Conservation (phyloP, 768 basidiomycete species). For the Trametes cingulata region DNA sequence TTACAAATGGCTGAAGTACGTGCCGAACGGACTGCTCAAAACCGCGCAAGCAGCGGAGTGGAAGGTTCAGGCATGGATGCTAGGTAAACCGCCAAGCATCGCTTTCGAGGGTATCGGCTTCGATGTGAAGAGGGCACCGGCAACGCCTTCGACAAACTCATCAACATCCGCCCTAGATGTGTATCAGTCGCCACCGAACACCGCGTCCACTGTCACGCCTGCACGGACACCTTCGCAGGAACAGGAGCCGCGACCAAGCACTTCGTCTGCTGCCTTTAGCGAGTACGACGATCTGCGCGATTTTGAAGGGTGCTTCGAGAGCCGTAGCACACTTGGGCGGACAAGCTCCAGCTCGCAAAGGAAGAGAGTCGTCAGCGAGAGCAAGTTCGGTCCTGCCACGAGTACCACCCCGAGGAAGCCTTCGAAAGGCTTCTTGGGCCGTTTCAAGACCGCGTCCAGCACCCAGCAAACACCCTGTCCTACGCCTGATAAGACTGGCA, state of each 20-base stretch:
- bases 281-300: slow-evolving; percentile 88
- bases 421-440: slow-evolving; percentile 67
- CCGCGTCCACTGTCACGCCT: slow-evolving; percentile 15
- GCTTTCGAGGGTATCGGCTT: slow-evolving; percentile 87
- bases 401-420: slow-evolving; percentile 50
- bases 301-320: slow-evolving; percentile 85
- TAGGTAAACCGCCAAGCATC: slow-evolving; percentile 90
- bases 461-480: slow-evolving; percentile 44
- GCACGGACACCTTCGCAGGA: slow-evolving; percentile 36
- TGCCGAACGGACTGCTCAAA: slow-evolving; percentile 89
- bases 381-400: slow-evolving; percentile 30
- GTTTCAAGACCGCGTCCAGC: slow-evolving; percentile 53
- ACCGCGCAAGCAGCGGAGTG: slow-evolving; percentile 97
- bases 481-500: slow-evolving; percentile 41
- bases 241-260: slow-evolving; percentile 60
- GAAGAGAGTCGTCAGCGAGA: slow-evolving; percentile 36
- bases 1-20: slow-evolving; percentile 97
- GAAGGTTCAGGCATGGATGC: slow-evolving; percentile 96
- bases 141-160: slow-evolving; percentile 15
- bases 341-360: slow-evolving; percentile 34
- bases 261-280: slow-evolving; percentile 73
- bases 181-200: slow-evolving; percentile 15
- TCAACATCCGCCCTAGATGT: slow-evolving; percentile 10
- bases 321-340: slow-evolving; percentile 69
- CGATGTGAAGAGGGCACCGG: slow-evolving; percentile 40